Evolutionary conservation across 2,329 filamentous ascomycete genomes (phyloP).

Genomic region (Botryosphaeria dothidea): DNA sequence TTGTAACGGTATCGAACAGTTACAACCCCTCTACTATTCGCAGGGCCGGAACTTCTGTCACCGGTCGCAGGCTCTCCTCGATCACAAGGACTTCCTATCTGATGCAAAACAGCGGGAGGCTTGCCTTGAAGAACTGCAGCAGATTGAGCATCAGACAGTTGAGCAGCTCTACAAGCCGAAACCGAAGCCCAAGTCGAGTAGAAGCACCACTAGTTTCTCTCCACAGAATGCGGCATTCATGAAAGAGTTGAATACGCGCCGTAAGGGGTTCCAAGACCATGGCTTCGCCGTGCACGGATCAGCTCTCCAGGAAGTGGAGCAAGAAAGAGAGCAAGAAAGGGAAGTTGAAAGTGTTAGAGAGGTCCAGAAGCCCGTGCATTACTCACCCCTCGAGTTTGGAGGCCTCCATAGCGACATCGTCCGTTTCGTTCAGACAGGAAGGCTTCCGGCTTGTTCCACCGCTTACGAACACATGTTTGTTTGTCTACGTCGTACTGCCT

Average conservation of each 20-base stretch:
- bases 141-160: slow-evolving; percentile 59
- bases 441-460: slow-evolving; percentile 27
- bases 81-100: slow-evolving; percentile 45
- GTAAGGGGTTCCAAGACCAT: slow-evolving; percentile 43
- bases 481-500: slow-evolving; percentile 30
- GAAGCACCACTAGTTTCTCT: slow-evolving; percentile 20
- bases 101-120: slow-evolving; percentile 34
- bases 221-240: background rate
- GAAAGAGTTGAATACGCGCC: slow-evolving; percentile 36
- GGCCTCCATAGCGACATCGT: slow-evolving; percentile 52
- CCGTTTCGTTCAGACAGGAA: slow-evolving; percentile 49
- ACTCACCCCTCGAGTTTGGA: slow-evolving; percentile 43
- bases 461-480: slow-evolving; percentile 3
- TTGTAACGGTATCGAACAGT: slow-evolving; percentile 59
- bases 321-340: slow-evolving; percentile 58
- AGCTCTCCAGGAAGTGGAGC: slow-evolving; percentile 59
- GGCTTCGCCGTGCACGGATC: slow-evolving; percentile 50
- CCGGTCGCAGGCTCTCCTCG: slow-evolving; percentile 51
- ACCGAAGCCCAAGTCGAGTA: background rate
- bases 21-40: slow-evolving; percentile 59
- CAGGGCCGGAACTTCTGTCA: slow-evolving; percentile 64
- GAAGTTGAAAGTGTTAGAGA: slow-evolving; percentile 61
- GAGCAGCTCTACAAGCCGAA: slow-evolving; percentile 57
- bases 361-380: slow-evolving; percentile 49
- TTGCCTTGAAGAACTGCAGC: slow-evolving; percentile 50